Conservation (phyloP, 2,329 filamentous ascomycete species). For the Colletotrichum incanum region DNA sequence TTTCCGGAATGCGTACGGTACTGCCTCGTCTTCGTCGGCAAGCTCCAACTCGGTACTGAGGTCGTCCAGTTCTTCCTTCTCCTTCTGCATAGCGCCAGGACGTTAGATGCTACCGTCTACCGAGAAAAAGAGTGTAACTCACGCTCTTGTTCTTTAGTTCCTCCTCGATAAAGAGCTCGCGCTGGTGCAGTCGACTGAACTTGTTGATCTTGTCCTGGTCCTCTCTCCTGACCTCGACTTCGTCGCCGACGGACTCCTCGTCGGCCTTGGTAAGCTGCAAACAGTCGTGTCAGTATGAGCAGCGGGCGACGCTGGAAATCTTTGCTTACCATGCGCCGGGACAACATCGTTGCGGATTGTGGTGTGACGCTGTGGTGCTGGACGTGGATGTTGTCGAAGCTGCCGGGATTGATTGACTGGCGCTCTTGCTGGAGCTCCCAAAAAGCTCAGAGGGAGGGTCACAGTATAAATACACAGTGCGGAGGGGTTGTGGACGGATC, state of each 20-base stretch:
- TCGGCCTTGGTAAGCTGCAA: constrained; percentile 92
- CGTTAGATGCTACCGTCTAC: constrained; percentile 37
- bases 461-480: constrained; percentile 26
- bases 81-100: constrained; percentile 75
- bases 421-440: constrained; percentile 22
- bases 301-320: too few species aligned
- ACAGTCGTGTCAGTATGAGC: constrained; percentile 17
- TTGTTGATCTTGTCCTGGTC: constrained; percentile 99
- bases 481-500: constrained; percentile 17
- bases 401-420: constrained; percentile 10
- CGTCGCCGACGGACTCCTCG: constrained; percentile 83
- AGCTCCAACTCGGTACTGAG: constrained; percentile 92
- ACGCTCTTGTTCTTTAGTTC: constrained; percentile 86
- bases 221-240: constrained; percentile 94
- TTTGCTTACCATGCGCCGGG: constrained; percentile 71
- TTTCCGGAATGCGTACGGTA: constrained; percentile 75
- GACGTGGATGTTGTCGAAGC: constrained; percentile 16
- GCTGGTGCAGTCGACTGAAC: constrained; percentile 94
- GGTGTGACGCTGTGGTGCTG: constrained; percentile 7
- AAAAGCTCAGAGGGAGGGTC: constrained; percentile 43
- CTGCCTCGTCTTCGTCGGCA: constrained; percentile 92
- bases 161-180: constrained; percentile 84
- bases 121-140: constrained; percentile 50
- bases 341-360: constrained; percentile 58
- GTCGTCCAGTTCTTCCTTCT: constrained; percentile 98